Evolutionary conservation across 257 asterid genomes (phyloP), one percentile per base, ranked within the genome.

Genomic region (Plantago elongata): DNA sequence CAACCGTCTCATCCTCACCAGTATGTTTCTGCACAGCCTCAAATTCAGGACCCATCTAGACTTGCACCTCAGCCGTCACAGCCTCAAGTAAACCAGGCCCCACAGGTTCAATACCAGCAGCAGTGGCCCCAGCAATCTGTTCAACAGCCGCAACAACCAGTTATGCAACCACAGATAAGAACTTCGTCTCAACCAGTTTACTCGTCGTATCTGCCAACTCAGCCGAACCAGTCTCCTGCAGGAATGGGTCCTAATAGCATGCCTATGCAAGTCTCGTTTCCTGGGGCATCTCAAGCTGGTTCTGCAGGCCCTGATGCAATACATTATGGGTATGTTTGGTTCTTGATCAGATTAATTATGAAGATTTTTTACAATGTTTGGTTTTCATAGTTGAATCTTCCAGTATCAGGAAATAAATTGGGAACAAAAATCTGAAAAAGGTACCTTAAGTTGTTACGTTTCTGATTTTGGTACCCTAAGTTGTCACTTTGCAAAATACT

Each of bases 21-120:
- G 57, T 89, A 81, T 72, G 51, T 78, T 68, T 72, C 78, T 12
- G 15, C 82, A 16, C 81, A 76, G 47, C 65, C 88, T 12, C 95
- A 86, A 74, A 65, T 78, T 78, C 95, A 86, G 70, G 93, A 85
- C 16, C 57, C 66, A 38, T 75, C 94, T 4, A 78, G 88, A 69
- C 61, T 77, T 68, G 51, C 78, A 47, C 86, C 83, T 14, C 93
- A 70, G 55, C 84, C 81, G 4, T 45, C 78, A 7, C 95, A 82
- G 55, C 55, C 93, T 55, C 99, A 86, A 76, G 76, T 70, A 47
- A 83, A 77, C 58, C 94, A 75, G 74, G 52, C 72, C 59, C 71
- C 81, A 45, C 97, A 81, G 65, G 66, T 74, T 46, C 90, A 78
- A 7, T 85, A 89, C 75, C 94, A 76, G 63, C 91, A 78, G 59